Base-by-base conservation (phyloP, 352 stramenopile species). In the Pythium utonaiense region DNA sequence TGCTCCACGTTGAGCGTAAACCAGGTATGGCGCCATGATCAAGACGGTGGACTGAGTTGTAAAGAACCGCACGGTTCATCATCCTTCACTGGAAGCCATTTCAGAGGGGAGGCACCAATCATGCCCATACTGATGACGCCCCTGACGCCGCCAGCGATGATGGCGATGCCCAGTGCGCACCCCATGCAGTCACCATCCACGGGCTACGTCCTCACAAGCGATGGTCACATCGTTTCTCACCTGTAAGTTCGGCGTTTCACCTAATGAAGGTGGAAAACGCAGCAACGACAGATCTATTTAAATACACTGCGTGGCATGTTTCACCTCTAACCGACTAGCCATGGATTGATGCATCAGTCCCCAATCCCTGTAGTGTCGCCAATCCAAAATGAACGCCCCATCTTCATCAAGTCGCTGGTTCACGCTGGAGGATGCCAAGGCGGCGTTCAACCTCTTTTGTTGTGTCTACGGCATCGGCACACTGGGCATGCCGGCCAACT, bases 381-480 rank as follows among this genome's bases (percentile, higher is more conserved):
- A 1, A n/a, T 5, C 1, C 34, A 41, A 19, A 3, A 41, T 41
- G 34, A 16, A 5, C 19, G 34, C 34, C 19, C 34, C 34, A 17
- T 41, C 10, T 6, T 41, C 13, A 8, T 24, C 17, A 9, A 3
- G 34, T 34, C 40, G 40, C 9, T 67, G 61, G 61, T 66, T 75
- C 31, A 67, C 64, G n/a, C 42, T 73, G 17, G 64, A 75, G 34
- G 68, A 75, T 45, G 53, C 55, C 62, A 73, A 71, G 40, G 62
- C 57, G 1, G 17, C 50, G 16, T 66, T 66, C 42, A 66, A 66
- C 52, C 58, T 65, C 27, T 64, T 64, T 16, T 74, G 67, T 52
- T 69, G 64, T 28, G 67, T 74, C 19, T 74, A 70, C 41, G 68
- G 68, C 38, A 66, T 77, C 30, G 69, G 69, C 25, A 74, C 69